phyloP scores from a whole-genome alignment of 2,329 filamentous ascomycete species.

The Pyrenophora tritici-repentis region DNA sequence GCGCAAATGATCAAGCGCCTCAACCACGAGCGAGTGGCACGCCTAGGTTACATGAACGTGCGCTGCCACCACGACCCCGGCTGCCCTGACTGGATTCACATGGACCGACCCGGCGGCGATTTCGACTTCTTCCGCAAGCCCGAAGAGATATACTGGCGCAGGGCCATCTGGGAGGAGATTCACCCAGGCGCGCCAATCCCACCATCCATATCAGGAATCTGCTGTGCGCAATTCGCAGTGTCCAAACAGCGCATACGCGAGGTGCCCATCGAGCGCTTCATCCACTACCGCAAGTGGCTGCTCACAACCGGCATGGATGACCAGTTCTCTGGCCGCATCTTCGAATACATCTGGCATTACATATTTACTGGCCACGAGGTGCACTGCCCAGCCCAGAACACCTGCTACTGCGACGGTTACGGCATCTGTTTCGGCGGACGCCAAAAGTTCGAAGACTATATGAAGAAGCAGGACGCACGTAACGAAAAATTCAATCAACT shows the following conservation, averaged over 20 bases:
- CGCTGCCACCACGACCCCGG: slow-evolving; percentile 64
- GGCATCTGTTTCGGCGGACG: slow-evolving; percentile 64
- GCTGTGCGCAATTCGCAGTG: slow-evolving; percentile 63
- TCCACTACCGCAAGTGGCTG: slow-evolving; percentile 60
- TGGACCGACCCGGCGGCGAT: slow-evolving; percentile 48
- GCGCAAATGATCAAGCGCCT: slow-evolving; percentile 57
- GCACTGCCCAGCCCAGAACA: slow-evolving; percentile 47
- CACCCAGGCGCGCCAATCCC: slow-evolving; percentile 50
- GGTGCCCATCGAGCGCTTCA: slow-evolving; percentile 57
- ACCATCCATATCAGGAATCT: slow-evolving; percentile 51
- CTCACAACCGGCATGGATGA: slow-evolving; percentile 45
- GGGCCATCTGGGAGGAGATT: slow-evolving; percentile 47
- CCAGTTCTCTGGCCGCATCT: slow-evolving; percentile 46
- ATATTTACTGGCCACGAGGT: slow-evolving; percentile 48
- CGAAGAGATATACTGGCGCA: slow-evolving; percentile 46
- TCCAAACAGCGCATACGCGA: slow-evolving; percentile 54
- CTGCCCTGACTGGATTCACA: slow-evolving; percentile 63
- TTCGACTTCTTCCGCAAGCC: slow-evolving; percentile 48
- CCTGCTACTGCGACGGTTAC: slow-evolving; percentile 67
- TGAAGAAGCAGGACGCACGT: slow-evolving; percentile 52
- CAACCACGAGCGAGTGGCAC: slow-evolving; percentile 56
- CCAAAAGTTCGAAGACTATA: slow-evolving; percentile 56
- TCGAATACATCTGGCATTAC: slow-evolving; percentile 50
- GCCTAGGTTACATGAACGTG: slow-evolving; percentile 64
- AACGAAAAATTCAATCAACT: slow-evolving; percentile 50